Evolutionary conservation across 768 basidiomycete species (phyloP), one percentile per base, ranked within the genome.

Genomic region (Lepiota subincarnata): DNA sequence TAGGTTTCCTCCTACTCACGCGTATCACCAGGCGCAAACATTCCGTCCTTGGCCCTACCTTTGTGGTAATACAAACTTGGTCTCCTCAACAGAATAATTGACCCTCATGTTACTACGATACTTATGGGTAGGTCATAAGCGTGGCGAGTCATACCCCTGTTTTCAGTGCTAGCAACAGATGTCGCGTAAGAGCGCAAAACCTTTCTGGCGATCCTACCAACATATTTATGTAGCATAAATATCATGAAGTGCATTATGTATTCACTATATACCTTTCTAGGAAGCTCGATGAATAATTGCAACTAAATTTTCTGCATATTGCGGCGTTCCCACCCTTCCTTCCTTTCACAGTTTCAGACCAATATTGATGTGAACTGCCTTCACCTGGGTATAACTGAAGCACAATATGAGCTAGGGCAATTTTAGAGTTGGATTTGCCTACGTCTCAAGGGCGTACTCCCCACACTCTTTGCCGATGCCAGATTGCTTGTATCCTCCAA

Each of bases 401-500:
- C 18, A 43, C 28, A 2, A 14, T 42, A 16, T 36, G 35, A 31
- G 8, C 18, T 11, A 41, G 37, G 2, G 6, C 38, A 11, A 20
- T 35, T 34, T 53, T 26, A 35, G 20, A 49, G 7, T 12, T 44
- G 47, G 19, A 37, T 22, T 19, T 1, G 74, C 79, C 13, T 53
- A 81, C 78, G 75, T 77, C 31, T 71, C 66, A 52, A 80, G 59
- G 13, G 82, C 86, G 64, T 87, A 84, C 66, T 84, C 78, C 56
- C 85, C 83, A 41, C 83, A 69, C 65, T 87, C 86, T 55, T 84
- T 74, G 7, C 86, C 87, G 55, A 87, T 79, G 53, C 86, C 86
- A 31, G 79, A 82, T 66, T 86, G 81, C 75, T 87, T 89, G 76
- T 73, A 88, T 39, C 86, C 86, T 48, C 86, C 84, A 63, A 86